Evolutionary conservation across 306 rosid species (phyloP), one percentile per base, ranked within the genome.

Genomic region (Calophaca sinica): DNA sequence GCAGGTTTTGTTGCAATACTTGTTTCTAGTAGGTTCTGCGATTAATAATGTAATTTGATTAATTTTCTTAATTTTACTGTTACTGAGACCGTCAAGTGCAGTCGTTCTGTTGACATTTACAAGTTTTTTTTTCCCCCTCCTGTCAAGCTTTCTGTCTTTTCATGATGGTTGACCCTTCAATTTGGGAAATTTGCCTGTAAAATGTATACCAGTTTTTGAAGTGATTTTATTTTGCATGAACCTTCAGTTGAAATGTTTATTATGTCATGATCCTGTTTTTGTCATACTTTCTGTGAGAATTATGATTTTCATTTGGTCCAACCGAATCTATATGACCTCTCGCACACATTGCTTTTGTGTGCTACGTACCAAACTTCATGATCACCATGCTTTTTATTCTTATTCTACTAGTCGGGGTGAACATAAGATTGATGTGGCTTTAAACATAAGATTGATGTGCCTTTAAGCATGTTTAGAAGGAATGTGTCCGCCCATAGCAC

Each of bases 1-100:
- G 69, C 72, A 62, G 75, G 79, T 75, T 84, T 85, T 81, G 87
- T 69, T 81, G 69, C 70, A 53, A 35, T 72, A 7, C 82, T 73
- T 74, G 69, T 42, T 76, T 86, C 83, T 74, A 52, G 41, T 70
- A 70, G 68, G 74, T 58, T 35, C 78, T 75, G 64, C 42, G n/a
- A 76, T 80, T 49, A 79, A 78, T 79, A 67, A 72, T 81, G 79
- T 72, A 81, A 74, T 73, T 75, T 77, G 36, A 79, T 69, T 32
- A 12, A 10, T 42, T 62, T 67, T 46, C 60, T 68, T 58, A 71
- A 38, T 68, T 29, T 63, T 20, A 20, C 1, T 14, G 12, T 72
- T 63, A 9, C 77, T 60, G 59, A 31, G 65, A 62, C 36, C 50
- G 51, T 54, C 41, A 63, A 60, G 66, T 65, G 62, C 67, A 35